phyloP scores from a whole-genome alignment of 1,139 yeast genomes.

The Blastobotrys apis region DNA sequence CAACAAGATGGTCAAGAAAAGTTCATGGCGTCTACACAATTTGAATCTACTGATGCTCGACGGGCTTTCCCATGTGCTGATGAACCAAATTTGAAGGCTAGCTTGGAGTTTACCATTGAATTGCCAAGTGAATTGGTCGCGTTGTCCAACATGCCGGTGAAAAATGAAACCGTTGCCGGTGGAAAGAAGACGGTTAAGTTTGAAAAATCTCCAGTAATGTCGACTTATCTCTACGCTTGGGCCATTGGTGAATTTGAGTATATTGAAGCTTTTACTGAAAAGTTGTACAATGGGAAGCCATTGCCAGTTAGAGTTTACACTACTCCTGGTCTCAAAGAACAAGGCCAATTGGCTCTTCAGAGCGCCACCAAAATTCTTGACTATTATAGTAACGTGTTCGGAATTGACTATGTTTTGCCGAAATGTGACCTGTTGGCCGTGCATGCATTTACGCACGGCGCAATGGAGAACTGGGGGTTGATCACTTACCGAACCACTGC shows the following conservation, averaged over 20 bases:
- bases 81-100: constrained; percentile 81
- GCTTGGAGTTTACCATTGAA: constrained; percentile 62
- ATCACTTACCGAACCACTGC: constrained; percentile 81
- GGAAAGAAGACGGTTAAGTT: constrained; percentile 39
- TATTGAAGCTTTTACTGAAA: constrained; percentile 46
- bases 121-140: constrained; percentile 59
- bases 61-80: constrained; percentile 89
- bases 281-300: constrained; percentile 45
- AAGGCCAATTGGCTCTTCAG: constrained; percentile 65
- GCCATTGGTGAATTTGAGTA: constrained; percentile 73
- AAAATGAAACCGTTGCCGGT: constrained; percentile 28
- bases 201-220: constrained; percentile 64
- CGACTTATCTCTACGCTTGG: constrained; percentile 73
- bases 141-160: constrained; percentile 71
- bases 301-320: constrained; percentile 80
- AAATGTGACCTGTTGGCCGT: constrained; percentile 81
- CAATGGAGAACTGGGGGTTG: constrained; percentile 92
- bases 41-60: constrained; percentile 87
- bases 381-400: constrained; percentile 68
- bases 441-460: constrained; percentile 80
- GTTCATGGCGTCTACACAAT: constrained; percentile 76
- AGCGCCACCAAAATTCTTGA: constrained; percentile 72
- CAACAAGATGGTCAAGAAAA: constrained; percentile 54
- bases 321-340: constrained; percentile 63
- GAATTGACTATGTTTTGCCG: constrained; percentile 71